A percentile compares a stretch with the other conserved stretches of the same genome.
Evolutionary conservation across 768 basidiomycete genomes (phyloP).

Genomic region (Gautieria morchelliformis): DNA sequence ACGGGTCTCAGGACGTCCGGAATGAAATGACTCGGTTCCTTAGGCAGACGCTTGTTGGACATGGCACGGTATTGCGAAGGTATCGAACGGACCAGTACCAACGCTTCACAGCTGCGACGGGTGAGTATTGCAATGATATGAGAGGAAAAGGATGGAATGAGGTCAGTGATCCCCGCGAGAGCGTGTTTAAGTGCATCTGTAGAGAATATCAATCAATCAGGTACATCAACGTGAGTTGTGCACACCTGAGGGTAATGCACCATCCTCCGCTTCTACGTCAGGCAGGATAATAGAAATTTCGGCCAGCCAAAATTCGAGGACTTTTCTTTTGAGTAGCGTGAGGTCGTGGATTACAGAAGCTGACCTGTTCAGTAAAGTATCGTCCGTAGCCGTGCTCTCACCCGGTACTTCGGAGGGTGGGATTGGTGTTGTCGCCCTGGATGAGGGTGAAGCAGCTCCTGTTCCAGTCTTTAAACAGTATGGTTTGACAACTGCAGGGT

Average conservation of each 20-base stretch:
- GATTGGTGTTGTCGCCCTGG: conserved; percentile 46
- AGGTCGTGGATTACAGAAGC: conserved; percentile 65
- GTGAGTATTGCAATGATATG: conserved; percentile 66
- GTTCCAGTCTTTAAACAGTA: neutral
- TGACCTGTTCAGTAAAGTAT: conserved; percentile 53
- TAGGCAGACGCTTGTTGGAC: conserved; percentile 61
- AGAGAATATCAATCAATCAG: neutral
- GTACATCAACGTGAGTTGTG: neutral
- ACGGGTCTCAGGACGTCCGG: conserved; percentile 71
- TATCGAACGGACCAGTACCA: conserved; percentile 78
- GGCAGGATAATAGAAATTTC: conserved; percentile 32
- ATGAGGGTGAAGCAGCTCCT: conserved; percentile 19
- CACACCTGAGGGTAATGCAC: neutral
- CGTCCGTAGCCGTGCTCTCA: conserved; percentile 53
- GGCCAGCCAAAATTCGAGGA: conserved; percentile 55
- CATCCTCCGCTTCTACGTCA: conserved; percentile 31
- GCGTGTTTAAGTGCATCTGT: conserved; percentile 36
- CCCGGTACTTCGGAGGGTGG: conserved; percentile 37
- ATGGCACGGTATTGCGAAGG: conserved; percentile 85
- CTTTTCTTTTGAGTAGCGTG: conserved; percentile 40
- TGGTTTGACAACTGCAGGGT: neutral
- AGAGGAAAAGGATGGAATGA: conserved; percentile 48
- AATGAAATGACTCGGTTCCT: conserved; percentile 83
- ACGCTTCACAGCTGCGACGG: conserved; percentile 74
- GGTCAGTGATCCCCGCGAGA: conserved; percentile 36